Evolutionary conservation across 371 early-diverging fungal genomes (phyloP).

Genomic region (Chytridiales sp.): DNA sequence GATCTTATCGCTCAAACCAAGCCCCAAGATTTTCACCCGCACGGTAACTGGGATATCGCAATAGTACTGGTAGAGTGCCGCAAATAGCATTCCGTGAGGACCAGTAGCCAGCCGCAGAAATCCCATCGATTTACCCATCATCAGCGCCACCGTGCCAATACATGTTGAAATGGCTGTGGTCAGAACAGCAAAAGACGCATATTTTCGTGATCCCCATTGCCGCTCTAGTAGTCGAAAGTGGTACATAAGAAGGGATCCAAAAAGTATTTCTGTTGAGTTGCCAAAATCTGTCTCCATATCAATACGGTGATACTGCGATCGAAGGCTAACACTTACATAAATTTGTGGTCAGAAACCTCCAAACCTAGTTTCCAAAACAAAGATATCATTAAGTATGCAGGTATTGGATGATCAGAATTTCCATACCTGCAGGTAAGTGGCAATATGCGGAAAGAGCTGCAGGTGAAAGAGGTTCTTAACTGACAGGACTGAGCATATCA

Average conservation of each 20-base stretch:
- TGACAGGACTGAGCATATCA: conserved; percentile 59
- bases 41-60: conserved; percentile 60
- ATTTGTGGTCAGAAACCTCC: conserved; percentile 14
- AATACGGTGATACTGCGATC: neutral
- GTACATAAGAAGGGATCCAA: conserved; percentile 62
- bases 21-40: conserved; percentile 62
- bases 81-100: conserved; percentile 66
- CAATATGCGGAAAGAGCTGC: conserved; percentile 66
- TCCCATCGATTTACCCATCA: conserved; percentile 51
- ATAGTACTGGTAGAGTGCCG: conserved; percentile 62
- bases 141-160: conserved; percentile 52
- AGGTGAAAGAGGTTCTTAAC: conserved; percentile 58
- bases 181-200: conserved; percentile 63
- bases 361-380: neutral
- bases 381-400: neutral
- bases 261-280: conserved; percentile 66
- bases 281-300: conserved; percentile 43
- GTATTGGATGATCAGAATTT: neutral
- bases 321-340: neutral
- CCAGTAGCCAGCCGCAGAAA: conserved; percentile 61
- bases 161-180: conserved; percentile 53
- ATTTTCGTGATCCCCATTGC: conserved; percentile 69
- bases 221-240: conserved; percentile 71
- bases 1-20: conserved; percentile 62
- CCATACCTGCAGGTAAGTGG: conserved; percentile 64